phyloP scores from a whole-genome alignment of 768 basidiomycete genomes.

The Daedalea quercina region DNA sequence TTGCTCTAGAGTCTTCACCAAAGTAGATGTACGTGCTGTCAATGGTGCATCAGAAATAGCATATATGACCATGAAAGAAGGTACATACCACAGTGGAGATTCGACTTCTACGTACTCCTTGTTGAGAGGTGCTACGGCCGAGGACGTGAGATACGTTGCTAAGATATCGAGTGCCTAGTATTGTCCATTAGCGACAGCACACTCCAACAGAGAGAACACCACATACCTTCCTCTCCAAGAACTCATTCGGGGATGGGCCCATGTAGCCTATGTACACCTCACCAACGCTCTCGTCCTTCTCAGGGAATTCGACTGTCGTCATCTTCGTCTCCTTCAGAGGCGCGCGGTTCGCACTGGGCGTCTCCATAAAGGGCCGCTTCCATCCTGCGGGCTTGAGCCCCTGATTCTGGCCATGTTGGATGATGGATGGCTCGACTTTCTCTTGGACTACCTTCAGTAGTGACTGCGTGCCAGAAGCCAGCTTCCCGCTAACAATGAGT shows the following conservation, averaged over 20 bases:
- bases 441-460: conserved; percentile 79
- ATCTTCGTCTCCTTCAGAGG: conserved; percentile 47
- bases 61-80: not conserved
- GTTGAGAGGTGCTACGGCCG: conserved; percentile 71
- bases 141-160: conserved; percentile 83
- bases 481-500: conserved; percentile 83
- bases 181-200: not conserved
- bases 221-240: conserved; percentile 62
- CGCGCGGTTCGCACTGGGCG: conserved; percentile 57
- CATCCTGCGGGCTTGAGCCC: conserved; percentile 74
- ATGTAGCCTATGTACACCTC: conserved; percentile 74
- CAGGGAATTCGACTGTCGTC: conserved; percentile 85
- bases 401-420: conserved; percentile 64
- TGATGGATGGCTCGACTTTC: conserved; percentile 75
- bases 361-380: conserved; percentile 94
- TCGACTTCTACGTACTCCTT: conserved; percentile 93
- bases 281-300: conserved; percentile 92
- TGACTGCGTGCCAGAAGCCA: conserved; percentile 66
- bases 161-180: conserved; percentile 77
- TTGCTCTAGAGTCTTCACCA: conserved; percentile 67
- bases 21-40: conserved; percentile 81
- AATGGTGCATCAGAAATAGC: conserved; percentile 1
- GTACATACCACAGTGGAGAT: conserved; percentile 73
- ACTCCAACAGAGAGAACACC: not conserved
- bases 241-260: conserved; percentile 69